Conservation (phyloP, 2,329 filamentous ascomycete species). For the Nannizziopsis arthrosporioides region DNA sequence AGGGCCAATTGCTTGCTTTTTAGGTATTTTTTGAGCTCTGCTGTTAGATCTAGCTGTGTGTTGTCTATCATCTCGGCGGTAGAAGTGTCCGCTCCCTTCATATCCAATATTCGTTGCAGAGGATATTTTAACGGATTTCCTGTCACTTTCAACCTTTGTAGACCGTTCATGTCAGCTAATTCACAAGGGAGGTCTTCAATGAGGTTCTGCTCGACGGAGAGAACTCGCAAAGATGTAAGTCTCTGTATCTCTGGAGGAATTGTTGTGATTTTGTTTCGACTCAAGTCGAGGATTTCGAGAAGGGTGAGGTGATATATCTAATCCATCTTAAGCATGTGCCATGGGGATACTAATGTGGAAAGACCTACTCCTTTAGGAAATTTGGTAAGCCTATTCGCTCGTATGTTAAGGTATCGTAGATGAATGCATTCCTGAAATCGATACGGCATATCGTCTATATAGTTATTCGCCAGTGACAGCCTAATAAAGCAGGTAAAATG, state of each 20-base stretch:
- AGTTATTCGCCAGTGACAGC: conserved; percentile 41
- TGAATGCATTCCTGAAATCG: conserved; percentile 40
- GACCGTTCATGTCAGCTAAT: conserved; percentile 75
- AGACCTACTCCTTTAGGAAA: conserved; percentile 52
- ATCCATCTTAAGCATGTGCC: conserved; percentile 12
- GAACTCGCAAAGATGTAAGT: conserved; percentile 73
- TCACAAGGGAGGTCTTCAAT: conserved; percentile 75
- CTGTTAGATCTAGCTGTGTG: conserved; percentile 48
- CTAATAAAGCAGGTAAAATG: conserved; percentile 20
- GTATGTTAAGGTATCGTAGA: conserved; percentile 41
- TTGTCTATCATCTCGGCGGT: conserved; percentile 43
- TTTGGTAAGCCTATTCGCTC: conserved; percentile 42
- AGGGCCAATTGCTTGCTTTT: conserved; percentile 34
- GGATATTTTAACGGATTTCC: conserved; percentile 79
- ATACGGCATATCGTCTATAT: conserved; percentile 39
- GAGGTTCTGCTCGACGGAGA: conserved; percentile 76
- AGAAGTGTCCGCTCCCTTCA: conserved; percentile 54
- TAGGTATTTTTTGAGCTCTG: conserved; percentile 49
- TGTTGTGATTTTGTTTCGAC: conserved; percentile 68
- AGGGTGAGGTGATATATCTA: conserved; percentile 77
- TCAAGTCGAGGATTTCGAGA: conserved; percentile 85
- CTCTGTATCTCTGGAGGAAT: conserved; percentile 70
- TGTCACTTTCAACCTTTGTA: conserved; percentile 81
- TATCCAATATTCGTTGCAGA: conserved; percentile 55
- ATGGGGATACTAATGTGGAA: not conserved